Conservation (phyloP, 371 early-diverging fungal species). For the Rhizopus stolonifer region DNA sequence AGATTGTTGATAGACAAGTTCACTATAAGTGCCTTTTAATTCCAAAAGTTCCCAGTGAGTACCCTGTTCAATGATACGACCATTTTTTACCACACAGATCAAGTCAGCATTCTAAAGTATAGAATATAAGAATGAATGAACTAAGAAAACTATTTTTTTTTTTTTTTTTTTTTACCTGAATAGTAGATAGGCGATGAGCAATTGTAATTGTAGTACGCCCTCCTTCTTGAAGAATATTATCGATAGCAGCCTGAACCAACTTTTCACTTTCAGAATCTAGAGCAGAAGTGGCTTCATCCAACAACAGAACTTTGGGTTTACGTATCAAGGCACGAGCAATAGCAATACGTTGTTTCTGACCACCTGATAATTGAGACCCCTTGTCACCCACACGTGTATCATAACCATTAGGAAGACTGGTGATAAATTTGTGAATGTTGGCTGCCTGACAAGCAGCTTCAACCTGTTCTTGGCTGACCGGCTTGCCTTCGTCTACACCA, state of each 20-base stretch:
- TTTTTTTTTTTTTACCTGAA: constrained; percentile 25
- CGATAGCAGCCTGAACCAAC: constrained; percentile 86
- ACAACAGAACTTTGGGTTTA: constrained; percentile 81
- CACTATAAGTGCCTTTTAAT: constrained; percentile 11
- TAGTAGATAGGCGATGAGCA: constrained; percentile 66
- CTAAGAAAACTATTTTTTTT: no score
- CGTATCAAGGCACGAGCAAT: constrained; percentile 76
- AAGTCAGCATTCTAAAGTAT: constrained; percentile 42
- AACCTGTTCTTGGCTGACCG: constrained; percentile 56
- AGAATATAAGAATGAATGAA: no score
- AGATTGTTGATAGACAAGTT: constrained; percentile 19
- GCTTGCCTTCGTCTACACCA: constrained; percentile 48
- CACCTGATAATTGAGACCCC: constrained; percentile 72
- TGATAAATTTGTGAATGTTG: constrained; percentile 81
- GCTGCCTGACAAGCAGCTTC: constrained; percentile 63
- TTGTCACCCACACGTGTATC: constrained; percentile 78
- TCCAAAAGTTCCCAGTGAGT: constrained; percentile 27
- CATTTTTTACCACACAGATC: constrained; percentile 41
- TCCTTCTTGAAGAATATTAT: constrained; percentile 63
- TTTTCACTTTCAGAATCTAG: constrained; percentile 90
- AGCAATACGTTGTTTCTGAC: constrained; percentile 73
- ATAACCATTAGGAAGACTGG: constrained; percentile 70
- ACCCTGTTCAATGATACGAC: constrained; percentile 29
- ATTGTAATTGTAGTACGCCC: constrained; percentile 63
- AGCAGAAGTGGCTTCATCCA: constrained; percentile 98